Base-by-base conservation (phyloP, 2,329 filamentous ascomycete genomes). In the Phialemonium atrogriseum region DNA sequence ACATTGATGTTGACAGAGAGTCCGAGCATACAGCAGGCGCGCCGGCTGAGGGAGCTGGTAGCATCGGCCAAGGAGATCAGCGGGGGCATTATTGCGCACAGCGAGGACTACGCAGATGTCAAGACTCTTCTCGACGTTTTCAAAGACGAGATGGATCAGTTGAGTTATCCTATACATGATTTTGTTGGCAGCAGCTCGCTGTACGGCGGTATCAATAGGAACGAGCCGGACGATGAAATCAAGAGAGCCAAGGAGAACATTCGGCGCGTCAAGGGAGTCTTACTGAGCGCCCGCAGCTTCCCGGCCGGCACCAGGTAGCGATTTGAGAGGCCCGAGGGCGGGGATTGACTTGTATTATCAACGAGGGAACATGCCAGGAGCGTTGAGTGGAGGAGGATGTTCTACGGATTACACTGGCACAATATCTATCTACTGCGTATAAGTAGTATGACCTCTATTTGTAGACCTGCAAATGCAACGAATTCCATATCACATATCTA, bases 231-330 rank as follows among this genome's bases (percentile, higher is more conserved):
- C 39, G 83, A 89, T 54, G 80, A 84, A 56, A 77, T 86, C 45
- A 75, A 75, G 40, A 76, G 73, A 49, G 66, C 84, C 13, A 84
- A 83, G 58, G 76, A 76, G 41, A 83, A 80, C 39, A 88, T 93
- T 31, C 64, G 84, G 41, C 71, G 81, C 35, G 73, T 91, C 24
- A 93, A 93, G 62, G 84, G 84, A 2, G 73, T 85, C 9, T 60
- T 91, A 43, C 55, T 93, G 34, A 85, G 77, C 47, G 73, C 84
- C 5, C 73, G 80, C 47, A 84, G 75, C 46, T 89, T 89, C 43
- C 80, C 78, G n/a, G 46, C 57, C 3, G 60, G 59, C 23, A 49
- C 58, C 20, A 49, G 50, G 31, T 54, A 42, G 34, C 17, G 7
- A 15, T 14, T n/a, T 29, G 10, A 11, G 19, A 14, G 15, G 4